Conservation (phyloP, 345 rosid genomes). For the Carallia brachiata region DNA sequence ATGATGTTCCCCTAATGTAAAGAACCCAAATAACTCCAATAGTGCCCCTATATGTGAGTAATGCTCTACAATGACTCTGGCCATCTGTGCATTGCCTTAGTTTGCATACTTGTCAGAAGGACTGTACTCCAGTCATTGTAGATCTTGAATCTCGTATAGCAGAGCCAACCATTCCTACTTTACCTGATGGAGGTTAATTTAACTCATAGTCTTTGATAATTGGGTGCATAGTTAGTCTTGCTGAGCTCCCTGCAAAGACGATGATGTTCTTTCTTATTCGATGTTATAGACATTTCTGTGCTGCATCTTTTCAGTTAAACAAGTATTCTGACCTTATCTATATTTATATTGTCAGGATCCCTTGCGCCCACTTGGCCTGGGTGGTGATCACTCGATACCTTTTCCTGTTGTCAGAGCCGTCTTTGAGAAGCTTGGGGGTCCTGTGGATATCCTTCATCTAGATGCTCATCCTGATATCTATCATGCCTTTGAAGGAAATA, state of each 20-base stretch:
- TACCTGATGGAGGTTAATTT: not conserved
- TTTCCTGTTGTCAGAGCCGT: constrained; percentile 93
- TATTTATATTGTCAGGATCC: constrained; percentile 56
- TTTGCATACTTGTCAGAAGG: not conserved
- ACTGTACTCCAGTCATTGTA: not conserved
- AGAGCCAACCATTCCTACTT: not conserved
- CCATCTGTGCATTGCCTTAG: too few relatives aligned
- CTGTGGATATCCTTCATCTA: constrained; percentile 90
- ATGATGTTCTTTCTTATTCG: not conserved
- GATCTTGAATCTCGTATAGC: not conserved
- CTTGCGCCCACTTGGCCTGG: constrained; percentile 78
- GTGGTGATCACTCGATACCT: constrained; percentile 96
- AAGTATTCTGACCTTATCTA: not conserved
- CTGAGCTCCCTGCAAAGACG: not conserved
- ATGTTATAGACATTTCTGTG: not conserved
- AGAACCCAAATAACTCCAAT: too few relatives aligned
- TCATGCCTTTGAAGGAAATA: constrained; percentile 81
- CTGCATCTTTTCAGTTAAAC: constrained; percentile 2
- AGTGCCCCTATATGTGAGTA: too few relatives aligned
- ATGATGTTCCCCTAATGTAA: too few relatives aligned
- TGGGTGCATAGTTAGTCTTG: not conserved
- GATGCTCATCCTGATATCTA: constrained; percentile 99
- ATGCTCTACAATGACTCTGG: too few relatives aligned
- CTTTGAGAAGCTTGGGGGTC: constrained; percentile 94
- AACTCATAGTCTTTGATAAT: not conserved